phyloP scores from a whole-genome alignment of 257 asterid species.

The Lycium barbarum region DNA sequence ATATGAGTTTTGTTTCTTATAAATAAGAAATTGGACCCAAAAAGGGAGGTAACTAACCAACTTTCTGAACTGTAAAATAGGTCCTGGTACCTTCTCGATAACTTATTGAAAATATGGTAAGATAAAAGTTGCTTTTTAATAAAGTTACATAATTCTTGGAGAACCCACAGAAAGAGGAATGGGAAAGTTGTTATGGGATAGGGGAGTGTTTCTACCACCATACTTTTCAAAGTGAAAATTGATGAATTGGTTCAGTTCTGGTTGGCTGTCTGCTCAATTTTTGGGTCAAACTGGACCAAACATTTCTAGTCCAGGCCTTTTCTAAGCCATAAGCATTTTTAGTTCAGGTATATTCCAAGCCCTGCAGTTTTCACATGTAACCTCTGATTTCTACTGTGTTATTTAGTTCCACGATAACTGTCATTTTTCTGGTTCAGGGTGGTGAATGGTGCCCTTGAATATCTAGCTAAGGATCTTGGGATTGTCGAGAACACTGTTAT shows the following conservation, averaged over 20 bases:
- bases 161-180: background rate
- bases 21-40: background rate
- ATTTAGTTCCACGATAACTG: background rate
- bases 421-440: conserved; percentile 61
- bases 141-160: background rate
- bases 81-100: background rate
- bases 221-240: background rate
- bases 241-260: background rate
- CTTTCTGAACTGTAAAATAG: background rate
- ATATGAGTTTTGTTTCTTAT: background rate
- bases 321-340: background rate
- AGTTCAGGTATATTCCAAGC: background rate
- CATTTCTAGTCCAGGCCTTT: background rate
- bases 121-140: conserved; percentile 21
- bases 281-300: conserved; percentile 7
- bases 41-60: background rate
- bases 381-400: conserved; percentile 20
- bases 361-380: background rate
- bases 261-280: background rate
- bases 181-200: background rate
- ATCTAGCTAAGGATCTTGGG: conserved; percentile 89
- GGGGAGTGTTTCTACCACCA: conserved; percentile 10
- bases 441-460: conserved; percentile 94
- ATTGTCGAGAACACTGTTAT: conserved; percentile 73
- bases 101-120: background rate